phyloP scores from a whole-genome alignment of 2,329 filamentous ascomycete genomes.

The Apiospora rasikravindrae region DNA sequence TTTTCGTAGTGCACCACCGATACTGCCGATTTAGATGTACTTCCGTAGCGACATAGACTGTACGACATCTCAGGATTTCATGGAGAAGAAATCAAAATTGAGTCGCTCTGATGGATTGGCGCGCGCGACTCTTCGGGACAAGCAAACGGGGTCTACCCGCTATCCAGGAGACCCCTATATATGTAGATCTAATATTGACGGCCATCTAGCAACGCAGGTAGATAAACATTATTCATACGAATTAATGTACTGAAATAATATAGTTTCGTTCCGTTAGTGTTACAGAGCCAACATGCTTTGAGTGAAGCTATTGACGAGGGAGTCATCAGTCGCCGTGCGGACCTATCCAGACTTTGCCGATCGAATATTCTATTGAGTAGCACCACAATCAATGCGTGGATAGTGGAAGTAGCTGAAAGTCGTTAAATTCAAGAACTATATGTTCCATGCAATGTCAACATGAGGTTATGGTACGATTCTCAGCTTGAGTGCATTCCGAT shows the following conservation, averaged over 20 bases:
- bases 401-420: background rate
- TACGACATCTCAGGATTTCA: background rate
- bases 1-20: background rate
- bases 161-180: background rate
- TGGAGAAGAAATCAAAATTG: background rate
- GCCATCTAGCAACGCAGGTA: background rate
- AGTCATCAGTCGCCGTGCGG: background rate
- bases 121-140: background rate
- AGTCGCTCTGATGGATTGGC: background rate
- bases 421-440: background rate
- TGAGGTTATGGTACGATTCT: background rate
- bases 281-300: background rate
- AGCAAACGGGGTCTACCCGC: background rate
- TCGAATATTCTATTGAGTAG: background rate
- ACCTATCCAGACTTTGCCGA: background rate
- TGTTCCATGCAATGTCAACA: background rate
- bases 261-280: background rate
- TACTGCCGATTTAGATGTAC: background rate
- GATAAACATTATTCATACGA: too few species aligned
- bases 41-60: background rate
- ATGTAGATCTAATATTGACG: background rate
- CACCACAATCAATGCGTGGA: background rate
- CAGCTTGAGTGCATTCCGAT: background rate
- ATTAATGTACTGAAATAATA: background rate
- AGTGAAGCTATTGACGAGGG: background rate